Evolutionary conservation across 495 filamentous ascomycete species (phyloP).

Genomic region (Lasiosphaeria miniovina): DNA sequence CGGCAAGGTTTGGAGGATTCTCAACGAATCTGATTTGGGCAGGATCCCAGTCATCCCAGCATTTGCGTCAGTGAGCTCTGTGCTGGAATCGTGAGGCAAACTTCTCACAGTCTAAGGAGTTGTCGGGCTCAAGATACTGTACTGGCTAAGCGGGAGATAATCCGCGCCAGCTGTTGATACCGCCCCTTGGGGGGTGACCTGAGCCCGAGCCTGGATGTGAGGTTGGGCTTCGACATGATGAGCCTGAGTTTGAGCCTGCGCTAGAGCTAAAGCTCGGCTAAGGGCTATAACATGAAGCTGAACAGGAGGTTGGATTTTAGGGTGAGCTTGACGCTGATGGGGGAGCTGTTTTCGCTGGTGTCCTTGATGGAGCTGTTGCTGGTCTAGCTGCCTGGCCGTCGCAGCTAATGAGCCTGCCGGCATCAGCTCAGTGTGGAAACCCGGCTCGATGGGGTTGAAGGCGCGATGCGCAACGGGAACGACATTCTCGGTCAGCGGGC

Average conservation of each 20-base stretch:
- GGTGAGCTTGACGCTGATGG: constrained; percentile 27
- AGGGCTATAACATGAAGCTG: neutral
- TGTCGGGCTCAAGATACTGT: neutral
- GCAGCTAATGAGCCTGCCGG: neutral
- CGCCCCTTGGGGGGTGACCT: neutral
- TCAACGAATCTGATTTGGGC: constrained; percentile 50
- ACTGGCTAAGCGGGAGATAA: neutral
- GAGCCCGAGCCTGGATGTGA: neutral
- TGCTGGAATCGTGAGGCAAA: neutral
- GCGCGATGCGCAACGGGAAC: neutral
- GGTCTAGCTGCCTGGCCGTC: neutral
- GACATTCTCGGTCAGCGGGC: neutral
- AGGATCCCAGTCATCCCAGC: neutral
- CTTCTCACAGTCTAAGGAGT: neutral
- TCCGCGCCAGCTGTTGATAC: neutral
- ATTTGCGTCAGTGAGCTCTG: neutral
- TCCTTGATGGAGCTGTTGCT: constrained; percentile 7
- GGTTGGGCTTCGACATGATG: no score
- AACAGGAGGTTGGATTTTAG: neutral
- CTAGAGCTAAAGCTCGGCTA: no score
- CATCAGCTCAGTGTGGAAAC: neutral
- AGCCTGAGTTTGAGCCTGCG: no score
- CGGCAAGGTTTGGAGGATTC: constrained; percentile 65
- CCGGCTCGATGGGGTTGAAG: neutral
- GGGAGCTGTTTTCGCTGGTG: constrained; percentile 27